Evolutionary conservation across 176 grass and related monocot genomes (phyloP), one percentile per base, ranked within the genome.

Genomic region (Calamus simplicifolius): DNA sequence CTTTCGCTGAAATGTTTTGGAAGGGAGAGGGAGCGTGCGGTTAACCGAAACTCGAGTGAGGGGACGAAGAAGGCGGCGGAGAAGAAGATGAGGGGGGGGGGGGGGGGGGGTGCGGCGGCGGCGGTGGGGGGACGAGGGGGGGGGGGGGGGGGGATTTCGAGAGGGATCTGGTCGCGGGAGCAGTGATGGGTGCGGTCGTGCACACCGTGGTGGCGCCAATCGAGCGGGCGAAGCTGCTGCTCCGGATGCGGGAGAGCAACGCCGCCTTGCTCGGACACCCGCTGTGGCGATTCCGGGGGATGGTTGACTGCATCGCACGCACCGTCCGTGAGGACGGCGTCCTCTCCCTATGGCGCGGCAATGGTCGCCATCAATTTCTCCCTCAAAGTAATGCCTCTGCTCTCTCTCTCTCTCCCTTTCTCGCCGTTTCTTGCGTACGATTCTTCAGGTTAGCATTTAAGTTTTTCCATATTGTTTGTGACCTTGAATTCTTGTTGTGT

Each of bases 331-430:
- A 98, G 49, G 94, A 89, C 63, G 88, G 93, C 49, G 71, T 76
- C 68, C 81, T 93, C 70, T 98, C 94, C 12, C 79, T 98, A 16
- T 98, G 94, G 94, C 85, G 94, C 16, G 94, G 94, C 59, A 92
- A 98, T 77, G 94, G 94, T 98, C 60, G 94, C 94, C 52, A 85
- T 98, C 87, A 98, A 98, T 80, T 98, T 98, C 94, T 98, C 94
- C 21, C 82, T 98, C 63, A 98, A 93, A 88, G 88, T 98, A 51
- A 51, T 73, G 23, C 26, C 35, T 55, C 49, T 17, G 2, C 25
- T 57, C 31, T 31, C 48, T 51, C 19, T 0, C 25, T 57, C 31
- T 31, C 48, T 51, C 19, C 1, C 38, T 52, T 12, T 14, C 4
- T 3, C 17, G 10, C 49, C n/a, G 31, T 38, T 38, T 38, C 31